Conservation (phyloP, 129 eudicot genomes). For the Scalesia atractyloides region DNA sequence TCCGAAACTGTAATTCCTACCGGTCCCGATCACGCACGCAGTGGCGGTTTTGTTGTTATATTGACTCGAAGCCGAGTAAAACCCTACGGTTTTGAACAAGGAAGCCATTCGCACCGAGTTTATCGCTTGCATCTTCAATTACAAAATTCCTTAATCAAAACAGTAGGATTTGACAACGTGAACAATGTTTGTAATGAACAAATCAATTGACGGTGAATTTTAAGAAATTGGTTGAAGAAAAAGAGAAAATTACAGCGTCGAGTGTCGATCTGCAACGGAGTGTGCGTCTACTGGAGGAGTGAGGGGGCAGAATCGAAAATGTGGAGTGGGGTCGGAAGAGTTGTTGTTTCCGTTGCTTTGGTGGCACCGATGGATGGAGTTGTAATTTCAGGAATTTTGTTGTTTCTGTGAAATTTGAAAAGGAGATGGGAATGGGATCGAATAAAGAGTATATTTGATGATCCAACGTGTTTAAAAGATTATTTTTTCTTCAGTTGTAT, state of each 20-base stretch:
- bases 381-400: constrained; percentile 2
- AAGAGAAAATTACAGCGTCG: background rate
- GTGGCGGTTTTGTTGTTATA: constrained; percentile 15
- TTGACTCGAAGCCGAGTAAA: constrained; percentile 32
- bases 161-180: background rate
- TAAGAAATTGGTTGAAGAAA: background rate
- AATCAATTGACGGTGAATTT: background rate
- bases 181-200: constrained; percentile 13
- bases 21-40: constrained; percentile 25
- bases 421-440: no score
- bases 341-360: constrained; percentile 41
- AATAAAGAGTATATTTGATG: no score
- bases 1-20: constrained; percentile 35
- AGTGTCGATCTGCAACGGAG: constrained; percentile 24
- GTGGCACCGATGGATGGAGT: constrained; percentile 33
- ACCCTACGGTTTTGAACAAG: constrained; percentile 41
- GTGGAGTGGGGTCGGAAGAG: constrained; percentile 12
- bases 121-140: constrained; percentile 61
- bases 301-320: background rate
- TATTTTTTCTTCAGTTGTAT: no score
- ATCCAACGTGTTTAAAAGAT: no score
- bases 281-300: no score
- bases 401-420: background rate
- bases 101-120: constrained; percentile 36
- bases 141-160: constrained; percentile 26